These are phyloP conservation scores for Verbena officinalis DNA, from an alignment of 257 asterid genomes.

Conservation along the genomic window DNA sequence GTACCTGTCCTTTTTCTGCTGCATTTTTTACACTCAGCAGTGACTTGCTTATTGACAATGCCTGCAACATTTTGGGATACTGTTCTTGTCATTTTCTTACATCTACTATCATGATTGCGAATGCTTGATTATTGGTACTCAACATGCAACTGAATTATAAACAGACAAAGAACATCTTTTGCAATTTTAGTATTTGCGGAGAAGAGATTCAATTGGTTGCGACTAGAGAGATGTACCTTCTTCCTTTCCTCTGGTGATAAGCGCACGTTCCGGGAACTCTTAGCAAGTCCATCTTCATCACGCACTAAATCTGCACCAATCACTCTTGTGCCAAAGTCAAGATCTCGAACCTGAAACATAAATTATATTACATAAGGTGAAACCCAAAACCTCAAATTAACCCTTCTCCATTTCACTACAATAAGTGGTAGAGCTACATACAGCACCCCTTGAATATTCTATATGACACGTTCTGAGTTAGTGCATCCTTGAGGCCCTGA, in stretches of 20 bases:
- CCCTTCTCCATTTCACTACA: background rate
- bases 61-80: slow-evolving; percentile 42
- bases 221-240: slow-evolving; percentile 56
- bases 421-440: too few relatives aligned
- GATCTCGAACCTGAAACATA: slow-evolving; percentile 80
- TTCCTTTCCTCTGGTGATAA: slow-evolving; percentile 70
- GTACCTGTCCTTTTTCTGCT: slow-evolving; percentile 56
- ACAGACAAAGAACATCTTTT: background rate
- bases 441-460: too few relatives aligned
- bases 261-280: slow-evolving; percentile 90
- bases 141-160: too few relatives aligned
- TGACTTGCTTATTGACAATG: slow-evolving; percentile 69
- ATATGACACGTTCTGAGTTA: too few relatives aligned
- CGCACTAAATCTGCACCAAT: slow-evolving; percentile 77
- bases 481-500: too few relatives aligned
- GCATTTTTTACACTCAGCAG: slow-evolving; percentile 56
- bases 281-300: slow-evolving; percentile 89
- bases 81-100: too few relatives aligned
- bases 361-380: background rate
- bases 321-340: slow-evolving; percentile 76
- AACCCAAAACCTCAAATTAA: background rate
- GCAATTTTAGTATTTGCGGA: background rate
- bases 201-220: background rate
- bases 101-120: too few relatives aligned
- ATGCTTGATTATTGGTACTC: too few relatives aligned